Conservation (phyloP, 2,329 filamentous ascomycete genomes). For the Fusarium humuli region DNA sequence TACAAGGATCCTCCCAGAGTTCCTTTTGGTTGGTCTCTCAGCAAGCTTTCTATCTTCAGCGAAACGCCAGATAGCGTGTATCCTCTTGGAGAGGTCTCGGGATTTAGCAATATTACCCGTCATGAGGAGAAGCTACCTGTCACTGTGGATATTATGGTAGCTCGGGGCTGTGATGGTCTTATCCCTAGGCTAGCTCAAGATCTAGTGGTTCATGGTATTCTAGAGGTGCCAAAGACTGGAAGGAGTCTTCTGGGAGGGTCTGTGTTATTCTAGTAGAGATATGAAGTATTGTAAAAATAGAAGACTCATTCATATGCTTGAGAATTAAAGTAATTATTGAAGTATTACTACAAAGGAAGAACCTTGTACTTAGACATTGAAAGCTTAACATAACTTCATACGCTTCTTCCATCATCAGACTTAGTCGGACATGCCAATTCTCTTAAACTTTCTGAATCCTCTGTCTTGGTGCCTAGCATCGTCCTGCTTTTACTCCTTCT, state of each 20-base stretch:
- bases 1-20: neutral
- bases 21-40: neutral
- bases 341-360: too few species aligned
- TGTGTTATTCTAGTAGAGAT: neutral
- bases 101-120: neutral
- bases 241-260: neutral
- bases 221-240: neutral
- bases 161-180: neutral
- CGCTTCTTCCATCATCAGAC: neutral
- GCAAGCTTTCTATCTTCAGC: neutral
- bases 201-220: neutral
- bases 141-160: neutral
- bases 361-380: neutral
- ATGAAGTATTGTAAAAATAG: too few species aligned
- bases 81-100: neutral
- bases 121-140: neutral
- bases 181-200: rapidly evolving
- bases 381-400: neutral
- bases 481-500: neutral
- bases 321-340: too few species aligned
- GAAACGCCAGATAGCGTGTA: neutral
- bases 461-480: neutral
- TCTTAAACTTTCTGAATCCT: neutral
- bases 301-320: neutral
- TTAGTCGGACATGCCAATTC: neutral